phyloP scores from a whole-genome alignment of 2,329 filamentous ascomycete species.

The Chaetomium globosum region DNA sequence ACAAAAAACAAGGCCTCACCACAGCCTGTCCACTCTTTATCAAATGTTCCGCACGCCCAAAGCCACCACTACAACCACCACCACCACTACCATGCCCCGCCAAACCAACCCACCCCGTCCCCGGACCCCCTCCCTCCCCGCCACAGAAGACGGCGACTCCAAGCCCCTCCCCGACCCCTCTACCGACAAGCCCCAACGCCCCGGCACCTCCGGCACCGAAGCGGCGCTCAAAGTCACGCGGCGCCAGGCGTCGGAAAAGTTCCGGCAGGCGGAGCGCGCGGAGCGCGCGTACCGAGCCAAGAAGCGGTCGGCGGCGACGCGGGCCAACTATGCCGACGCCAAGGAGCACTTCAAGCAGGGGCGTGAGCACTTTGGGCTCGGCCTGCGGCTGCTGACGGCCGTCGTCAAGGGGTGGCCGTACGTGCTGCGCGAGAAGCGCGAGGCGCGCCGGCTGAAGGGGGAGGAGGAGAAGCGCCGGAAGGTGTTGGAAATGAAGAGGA shows the following conservation, averaged over 20 bases:
- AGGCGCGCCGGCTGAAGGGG: slow-evolving; percentile 39
- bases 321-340: slow-evolving; percentile 45
- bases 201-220: slow-evolving; percentile 50
- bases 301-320: slow-evolving; percentile 47
- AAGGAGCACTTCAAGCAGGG: slow-evolving; percentile 46
- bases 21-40: slow-evolving; percentile 10
- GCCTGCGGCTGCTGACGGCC: slow-evolving; percentile 40
- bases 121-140: slow-evolving; percentile 3
- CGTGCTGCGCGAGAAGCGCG: slow-evolving; percentile 45
- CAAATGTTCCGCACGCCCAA: slow-evolving; percentile 16
- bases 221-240: slow-evolving; percentile 46
- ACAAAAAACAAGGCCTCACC: not conserved
- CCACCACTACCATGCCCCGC: slow-evolving; percentile 14
- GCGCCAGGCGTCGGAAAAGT: slow-evolving; percentile 45
- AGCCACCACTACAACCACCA: not conserved
- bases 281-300: slow-evolving; percentile 48
- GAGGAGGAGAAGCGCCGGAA: slow-evolving; percentile 41
- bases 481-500: slow-evolving; percentile 42
- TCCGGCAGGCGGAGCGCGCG: slow-evolving; percentile 45
- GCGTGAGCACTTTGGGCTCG: slow-evolving; percentile 44
- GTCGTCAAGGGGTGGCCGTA: slow-evolving; percentile 44
- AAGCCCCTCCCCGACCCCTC: slow-evolving; percentile 25
- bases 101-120: slow-evolving; percentile 2
- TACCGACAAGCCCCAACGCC: slow-evolving; percentile 37
- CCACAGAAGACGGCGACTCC: not conserved